phyloP scores from a whole-genome alignment of 2,329 filamentous ascomycete genomes.

The Pyrenochaeta sp. region DNA sequence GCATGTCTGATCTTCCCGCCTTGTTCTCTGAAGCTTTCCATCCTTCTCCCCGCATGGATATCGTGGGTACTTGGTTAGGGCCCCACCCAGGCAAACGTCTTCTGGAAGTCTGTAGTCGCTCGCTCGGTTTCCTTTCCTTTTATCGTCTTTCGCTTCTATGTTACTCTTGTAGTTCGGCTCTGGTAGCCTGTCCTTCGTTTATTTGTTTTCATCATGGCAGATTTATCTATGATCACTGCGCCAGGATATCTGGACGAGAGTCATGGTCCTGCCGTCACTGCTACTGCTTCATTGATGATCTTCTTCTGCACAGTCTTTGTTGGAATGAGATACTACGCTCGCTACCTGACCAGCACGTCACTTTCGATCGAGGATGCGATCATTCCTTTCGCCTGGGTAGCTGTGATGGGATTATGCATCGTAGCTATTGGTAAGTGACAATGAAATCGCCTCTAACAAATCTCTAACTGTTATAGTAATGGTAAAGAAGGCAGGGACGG shows the following conservation, averaged over 20 bases:
- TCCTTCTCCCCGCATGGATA: background rate
- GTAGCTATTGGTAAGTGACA: slow-evolving; percentile 29
- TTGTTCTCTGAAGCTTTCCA: background rate
- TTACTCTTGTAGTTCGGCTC: slow-evolving; percentile 19
- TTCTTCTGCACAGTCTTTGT: slow-evolving; percentile 28
- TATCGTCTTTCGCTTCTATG: slow-evolving; percentile 4
- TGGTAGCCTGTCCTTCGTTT: slow-evolving; percentile 3
- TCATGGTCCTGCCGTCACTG: slow-evolving; percentile 19
- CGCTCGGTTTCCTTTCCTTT: slow-evolving; percentile 3
- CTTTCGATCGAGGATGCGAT: slow-evolving; percentile 28
- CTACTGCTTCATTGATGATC: slow-evolving; percentile 25
- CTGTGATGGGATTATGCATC: slow-evolving; percentile 27
- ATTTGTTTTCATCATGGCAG: slow-evolving; percentile 1
- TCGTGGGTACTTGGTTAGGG: slow-evolving; percentile 5
- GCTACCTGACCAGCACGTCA: slow-evolving; percentile 22
- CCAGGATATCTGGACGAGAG: slow-evolving; percentile 22
- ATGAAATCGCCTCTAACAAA: background rate
- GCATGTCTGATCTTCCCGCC: slow-evolving; percentile 2
- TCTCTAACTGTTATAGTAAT: slow-evolving; percentile 21
- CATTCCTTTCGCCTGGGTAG: slow-evolving; percentile 31
- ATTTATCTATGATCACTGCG: slow-evolving; percentile 6
- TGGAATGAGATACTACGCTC: slow-evolving; percentile 29
- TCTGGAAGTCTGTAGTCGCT: background rate
- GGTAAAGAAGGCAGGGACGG: slow-evolving; percentile 30
- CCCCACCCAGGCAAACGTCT: background rate